Evolutionary conservation across 2,329 filamentous ascomycete species (phyloP), one percentile per base, ranked within the genome.

Genomic region (Ophiocordyceps camponoti-saundersi): DNA sequence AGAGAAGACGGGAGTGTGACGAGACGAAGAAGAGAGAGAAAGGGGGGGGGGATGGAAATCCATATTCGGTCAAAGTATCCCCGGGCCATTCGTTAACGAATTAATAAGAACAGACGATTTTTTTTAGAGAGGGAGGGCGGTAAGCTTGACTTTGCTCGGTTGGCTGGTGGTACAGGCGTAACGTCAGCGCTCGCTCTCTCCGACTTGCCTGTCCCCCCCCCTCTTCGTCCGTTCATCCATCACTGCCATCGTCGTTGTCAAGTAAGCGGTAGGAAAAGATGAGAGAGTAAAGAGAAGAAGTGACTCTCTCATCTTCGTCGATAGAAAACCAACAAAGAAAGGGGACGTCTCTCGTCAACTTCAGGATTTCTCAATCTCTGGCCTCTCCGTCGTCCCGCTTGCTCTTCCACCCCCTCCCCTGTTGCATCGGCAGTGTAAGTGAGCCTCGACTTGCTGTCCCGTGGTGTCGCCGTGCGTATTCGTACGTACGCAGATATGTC

Each of bases 61-160:
- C 44, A 44, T 26, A 20, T 16, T 34, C 47, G 47, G 47, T 48
- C 44, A 48, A 44, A 18, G 41, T 36, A 21, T 41, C 2, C 15
- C 26, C 10, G 21, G 16, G n/a, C 22, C 10, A 48, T 46, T 48
- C 47, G 44, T 48, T 34, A 15, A 30, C 15, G 18, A n/a, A 6
- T 7, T 30, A n/a, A 26, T 23, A 23, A 48, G 21, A 21, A 4
- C 29, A 41, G 23, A 26, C 23, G 23, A 26, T 8, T 26, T 26
- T 26, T 26, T 8, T 26, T 26, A 5, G 5, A 26, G 23, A 26
- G 23, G 23, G 23, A 4, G 4, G n/a, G n/a, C n/a, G n/a, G n/a
- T 26, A 8, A 26, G 5, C 8, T 26, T 26, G 4, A 5, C 8
- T 26, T 26, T 8, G 5, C 23, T 26, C 29, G 44, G 30, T 43